Evolutionary conservation across 176 grass and related monocot species (phyloP), one percentile per base, ranked within the genome.

Genomic region (Paspalum vaginatum): DNA sequence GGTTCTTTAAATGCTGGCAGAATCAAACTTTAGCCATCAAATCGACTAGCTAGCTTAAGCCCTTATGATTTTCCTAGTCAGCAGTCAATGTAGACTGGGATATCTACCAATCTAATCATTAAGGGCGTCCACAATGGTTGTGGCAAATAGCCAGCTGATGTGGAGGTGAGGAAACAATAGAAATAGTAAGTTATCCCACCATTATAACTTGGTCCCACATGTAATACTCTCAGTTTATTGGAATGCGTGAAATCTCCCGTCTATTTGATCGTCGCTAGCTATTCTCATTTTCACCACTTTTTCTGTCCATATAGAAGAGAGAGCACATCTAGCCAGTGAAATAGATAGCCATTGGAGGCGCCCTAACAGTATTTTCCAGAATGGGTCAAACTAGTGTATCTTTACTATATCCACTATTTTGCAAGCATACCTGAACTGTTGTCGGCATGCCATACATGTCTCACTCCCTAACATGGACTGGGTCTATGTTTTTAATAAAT

Each of bases 281-380:
- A n/a, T n/a, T n/a, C n/a, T n/a, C n/a, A n/a, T n/a, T n/a, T n/a
- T n/a, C n/a, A n/a, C n/a, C n/a, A n/a, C n/a, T n/a, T n/a, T n/a
- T n/a, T n/a, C n/a, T n/a, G n/a, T n/a, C n/a, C n/a, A n/a, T n/a
- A n/a, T n/a, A n/a, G n/a, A n/a, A n/a, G n/a, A n/a, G n/a, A n/a
- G n/a, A n/a, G n/a, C n/a, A n/a, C n/a, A n/a, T n/a, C n/a, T n/a
- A n/a, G n/a, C n/a, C n/a, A 66, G 7, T n/a, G n/a, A n/a, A n/a
- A n/a, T n/a, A n/a, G n/a, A n/a, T n/a, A n/a, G n/a, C n/a, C n/a
- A n/a, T n/a, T n/a, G n/a, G n/a, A n/a, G n/a, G n/a, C n/a, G n/a
- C n/a, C n/a, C n/a, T n/a, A n/a, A n/a, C n/a, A 50, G 47, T 83
- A 59, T 38, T 49, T 56, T 20, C 11, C 26, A 81, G 61, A 59